Evolutionary conservation across 768 basidiomycete species (phyloP).

Genomic region (Calocybe indica): DNA sequence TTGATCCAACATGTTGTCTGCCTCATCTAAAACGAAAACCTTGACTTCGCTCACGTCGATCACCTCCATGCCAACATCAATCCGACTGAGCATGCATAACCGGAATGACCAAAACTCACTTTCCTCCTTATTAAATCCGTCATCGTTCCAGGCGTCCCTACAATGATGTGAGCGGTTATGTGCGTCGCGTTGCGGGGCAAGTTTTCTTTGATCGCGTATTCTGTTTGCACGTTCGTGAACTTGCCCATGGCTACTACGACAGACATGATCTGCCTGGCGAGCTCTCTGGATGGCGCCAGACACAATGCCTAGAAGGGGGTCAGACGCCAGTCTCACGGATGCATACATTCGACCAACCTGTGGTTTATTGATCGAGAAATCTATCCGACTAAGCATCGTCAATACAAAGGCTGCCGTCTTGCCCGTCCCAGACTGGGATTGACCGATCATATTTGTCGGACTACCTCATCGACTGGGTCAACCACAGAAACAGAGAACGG

Average conservation of each 20-base stretch:
- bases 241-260: slow-evolving; percentile 94
- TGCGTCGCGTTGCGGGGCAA: slow-evolving; percentile 57
- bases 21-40: slow-evolving; percentile 95
- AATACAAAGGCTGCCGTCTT: slow-evolving; percentile 98
- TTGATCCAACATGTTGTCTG: slow-evolving; percentile 97
- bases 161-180: slow-evolving; percentile 85
- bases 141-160: slow-evolving; percentile 97
- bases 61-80: slow-evolving; percentile 24
- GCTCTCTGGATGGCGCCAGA: slow-evolving; percentile 94
- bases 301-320: slow-evolving; percentile 68
- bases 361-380: slow-evolving; percentile 75
- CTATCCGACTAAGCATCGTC: slow-evolving; percentile 93
- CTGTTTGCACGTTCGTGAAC: slow-evolving; percentile 88
- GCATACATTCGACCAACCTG: slow-evolving; percentile 47
- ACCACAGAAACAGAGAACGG: neutral
- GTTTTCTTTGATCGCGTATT: slow-evolving; percentile 92
- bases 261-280: slow-evolving; percentile 96
- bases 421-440: slow-evolving; percentile 98
- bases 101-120: slow-evolving; percentile 16
- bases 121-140: slow-evolving; percentile 74
- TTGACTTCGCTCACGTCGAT: slow-evolving; percentile 79
- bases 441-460: slow-evolving; percentile 98
- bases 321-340: neutral
- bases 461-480: slow-evolving; percentile 32
- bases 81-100: too few species aligned